Base-by-base conservation (phyloP, 805 yeast species). In the Kregervanrija pseudodelftensis region DNA sequence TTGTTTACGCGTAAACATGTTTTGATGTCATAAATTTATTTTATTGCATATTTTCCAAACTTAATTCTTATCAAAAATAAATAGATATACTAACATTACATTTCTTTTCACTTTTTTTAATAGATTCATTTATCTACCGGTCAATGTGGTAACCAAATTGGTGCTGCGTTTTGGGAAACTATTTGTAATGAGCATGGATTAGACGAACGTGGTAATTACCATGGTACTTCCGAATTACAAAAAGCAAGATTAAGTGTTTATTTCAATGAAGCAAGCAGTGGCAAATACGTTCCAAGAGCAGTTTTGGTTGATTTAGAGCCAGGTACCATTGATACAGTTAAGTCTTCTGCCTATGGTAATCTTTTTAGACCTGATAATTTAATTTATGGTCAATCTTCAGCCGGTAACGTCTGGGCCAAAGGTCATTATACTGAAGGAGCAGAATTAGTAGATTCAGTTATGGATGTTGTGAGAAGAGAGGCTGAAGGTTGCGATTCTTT, bases 81-180 rank as follows among this genome's bases (percentile, higher is more conserved):
- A 4, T 11, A 4, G 2, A 33, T 13, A 34, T 45, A 51, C 54
- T 53, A 53, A 51, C 55, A 13, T 14, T 31, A 28, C 9, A 3
- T 17, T 17, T 16, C 17, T 16, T 13, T n/a, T 22, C 10, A 33
- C 13, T 38, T n/a, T 42, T 37, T 32, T 17, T 31, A 47, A n/a
- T 66, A 82, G 93, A 87, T 90, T 68, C 97, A 90, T 70, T 78
- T 90, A 68, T 90, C 97, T 48, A 84, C 96, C 47, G 98, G 98
- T 69, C 98, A 90, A 74, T 89, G 97, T 80, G 96, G 97, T 80
- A 90, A 90, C 79, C 98, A 90, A 73, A 88, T 90, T 57, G 95
- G 95, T 72, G 90, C 95, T 53, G 95, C 95, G 48, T 86, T 86
- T 63, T 86, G 95, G 95, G 90, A 86, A 70, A 85, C 91, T 39